Conservation (phyloP, 352 stramenopile species). For the Blastocystis sp. region DNA sequence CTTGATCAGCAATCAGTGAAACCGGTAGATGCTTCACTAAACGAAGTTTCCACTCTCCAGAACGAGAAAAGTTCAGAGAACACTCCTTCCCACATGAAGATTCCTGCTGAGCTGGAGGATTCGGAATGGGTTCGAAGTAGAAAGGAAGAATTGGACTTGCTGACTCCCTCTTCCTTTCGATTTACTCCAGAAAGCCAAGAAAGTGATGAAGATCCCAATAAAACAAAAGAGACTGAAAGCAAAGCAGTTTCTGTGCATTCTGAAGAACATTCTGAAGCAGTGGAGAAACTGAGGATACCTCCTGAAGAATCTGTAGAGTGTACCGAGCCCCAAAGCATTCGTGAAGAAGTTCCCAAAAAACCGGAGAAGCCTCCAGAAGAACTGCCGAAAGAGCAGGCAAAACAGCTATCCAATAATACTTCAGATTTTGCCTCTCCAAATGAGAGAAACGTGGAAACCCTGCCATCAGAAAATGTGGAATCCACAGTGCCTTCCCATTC, state of each 20-base stretch:
- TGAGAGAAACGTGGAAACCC: too few relatives aligned
- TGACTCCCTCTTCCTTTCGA: neutral
- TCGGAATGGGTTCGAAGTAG: neutral
- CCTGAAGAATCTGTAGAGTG: too few relatives aligned
- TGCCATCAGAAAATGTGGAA: too few relatives aligned
- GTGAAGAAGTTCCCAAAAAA: too few relatives aligned
- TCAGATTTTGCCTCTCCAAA: too few relatives aligned
- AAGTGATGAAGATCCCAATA: neutral
- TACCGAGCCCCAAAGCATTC: too few relatives aligned
- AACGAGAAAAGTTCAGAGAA: neutral
- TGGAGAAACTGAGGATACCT: neutral
- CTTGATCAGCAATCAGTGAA: neutral
- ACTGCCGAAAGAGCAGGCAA: too few relatives aligned
- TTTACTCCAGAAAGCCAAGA: neutral
- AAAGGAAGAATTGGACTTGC: neutral
- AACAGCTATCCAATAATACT: too few relatives aligned
- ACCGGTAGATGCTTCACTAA: neutral
- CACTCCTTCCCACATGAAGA: neutral
- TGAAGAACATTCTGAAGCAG: neutral
- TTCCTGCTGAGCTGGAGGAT: neutral
- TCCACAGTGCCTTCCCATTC: too few relatives aligned
- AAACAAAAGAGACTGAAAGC: neutral
- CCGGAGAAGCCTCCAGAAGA: too few relatives aligned
- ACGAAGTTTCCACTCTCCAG: neutral
- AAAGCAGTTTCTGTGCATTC: neutral